phyloP scores from a whole-genome alignment of 2,329 filamentous ascomycete species.

The Penicillium sp. region DNA sequence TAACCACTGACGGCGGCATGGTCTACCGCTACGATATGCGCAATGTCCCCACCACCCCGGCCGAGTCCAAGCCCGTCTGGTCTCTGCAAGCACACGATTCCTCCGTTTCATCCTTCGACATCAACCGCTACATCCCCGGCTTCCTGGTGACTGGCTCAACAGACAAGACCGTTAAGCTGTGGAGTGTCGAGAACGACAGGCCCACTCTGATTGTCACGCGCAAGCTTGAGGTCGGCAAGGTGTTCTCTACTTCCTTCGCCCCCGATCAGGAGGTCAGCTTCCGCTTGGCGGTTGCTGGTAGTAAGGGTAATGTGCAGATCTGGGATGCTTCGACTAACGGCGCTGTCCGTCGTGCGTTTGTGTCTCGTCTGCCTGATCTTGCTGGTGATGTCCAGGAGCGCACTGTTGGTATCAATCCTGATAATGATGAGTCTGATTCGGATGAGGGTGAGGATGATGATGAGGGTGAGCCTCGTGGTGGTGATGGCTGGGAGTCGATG shows the following conservation, averaged over 20 bases:
- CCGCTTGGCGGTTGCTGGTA: slow-evolving; percentile 87
- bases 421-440: slow-evolving; percentile 66
- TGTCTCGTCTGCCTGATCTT: slow-evolving; percentile 61
- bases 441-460: slow-evolving; percentile 55
- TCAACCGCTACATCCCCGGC: slow-evolving; percentile 85
- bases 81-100: slow-evolving; percentile 93
- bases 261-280: slow-evolving; percentile 90
- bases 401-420: slow-evolving; percentile 67
- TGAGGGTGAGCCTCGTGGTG: slow-evolving; percentile 48
- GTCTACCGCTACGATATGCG: slow-evolving; percentile 91
- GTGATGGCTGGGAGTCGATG: slow-evolving; percentile 56
- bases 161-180: slow-evolving; percentile 93
- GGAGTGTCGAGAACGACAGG: slow-evolving; percentile 79
- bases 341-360: slow-evolving; percentile 81
- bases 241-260: slow-evolving; percentile 87
- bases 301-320: slow-evolving; percentile 86
- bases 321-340: slow-evolving; percentile 97
- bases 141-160: slow-evolving; percentile 92
- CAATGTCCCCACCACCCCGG: slow-evolving; percentile 68
- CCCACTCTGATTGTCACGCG: slow-evolving; percentile 88
- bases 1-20: slow-evolving; percentile 86
- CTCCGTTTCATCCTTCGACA: slow-evolving; percentile 85
- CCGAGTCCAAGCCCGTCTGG: slow-evolving; percentile 82
- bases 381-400: slow-evolving; percentile 69
- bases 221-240: slow-evolving; percentile 89